These are phyloP conservation scores for Pyrenophora teres DNA, from an alignment of 2,329 filamentous ascomycete species.

Conservation along the genomic window DNA sequence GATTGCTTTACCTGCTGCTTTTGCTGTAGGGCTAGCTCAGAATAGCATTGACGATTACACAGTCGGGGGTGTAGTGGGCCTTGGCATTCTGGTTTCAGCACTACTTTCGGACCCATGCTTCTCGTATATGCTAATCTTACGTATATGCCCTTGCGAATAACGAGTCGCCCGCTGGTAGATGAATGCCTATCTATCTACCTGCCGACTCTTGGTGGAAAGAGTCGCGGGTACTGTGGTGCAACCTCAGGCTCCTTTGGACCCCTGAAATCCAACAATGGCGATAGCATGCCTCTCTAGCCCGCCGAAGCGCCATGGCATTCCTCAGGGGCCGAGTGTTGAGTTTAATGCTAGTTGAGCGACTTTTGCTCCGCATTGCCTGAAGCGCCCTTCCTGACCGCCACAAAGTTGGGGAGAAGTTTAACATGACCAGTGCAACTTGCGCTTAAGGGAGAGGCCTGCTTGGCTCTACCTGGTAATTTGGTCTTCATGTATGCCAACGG, in stretches of 20 bases:
- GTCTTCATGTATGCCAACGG: no score
- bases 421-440: no score
- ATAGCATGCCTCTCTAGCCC: neutral
- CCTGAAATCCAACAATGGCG: slow-evolving; percentile 1
- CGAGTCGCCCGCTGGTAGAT: slow-evolving; percentile 2
- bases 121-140: slow-evolving; percentile 6
- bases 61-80: neutral
- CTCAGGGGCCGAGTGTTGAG: no score
- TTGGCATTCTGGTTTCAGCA: neutral
- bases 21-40: neutral
- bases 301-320: no score
- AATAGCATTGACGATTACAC: slow-evolving; percentile 5
- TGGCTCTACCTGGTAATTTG: no score
- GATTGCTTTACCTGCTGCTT: neutral
- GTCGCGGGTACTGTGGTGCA: neutral
- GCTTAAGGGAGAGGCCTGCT: no score
- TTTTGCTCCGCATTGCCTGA: no score
- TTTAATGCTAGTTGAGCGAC: no score
- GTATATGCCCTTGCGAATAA: neutral
- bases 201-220: slow-evolving; percentile 3
- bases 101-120: neutral
- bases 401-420: no score
- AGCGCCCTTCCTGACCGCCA: no score
- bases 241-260: slow-evolving; percentile 1
- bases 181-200: neutral